Evolutionary conservation across 2,329 filamentous ascomycete genomes (phyloP), one percentile per base, ranked within the genome.

Genomic region (Clarireedia sp.): DNA sequence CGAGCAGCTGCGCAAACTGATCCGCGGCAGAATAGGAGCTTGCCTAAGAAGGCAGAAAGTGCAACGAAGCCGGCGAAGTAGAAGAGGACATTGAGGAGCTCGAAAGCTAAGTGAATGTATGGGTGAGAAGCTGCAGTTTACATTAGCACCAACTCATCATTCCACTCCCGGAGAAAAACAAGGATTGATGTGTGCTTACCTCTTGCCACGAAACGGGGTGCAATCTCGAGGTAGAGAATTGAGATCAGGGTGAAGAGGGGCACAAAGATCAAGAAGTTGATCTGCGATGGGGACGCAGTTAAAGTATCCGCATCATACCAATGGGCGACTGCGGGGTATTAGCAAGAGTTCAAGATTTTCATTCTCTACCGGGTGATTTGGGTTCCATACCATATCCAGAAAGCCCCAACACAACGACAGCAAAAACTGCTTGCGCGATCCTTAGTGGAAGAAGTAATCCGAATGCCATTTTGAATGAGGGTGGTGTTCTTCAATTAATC

Each of bases 61-160:
- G 78, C 78, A 62, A 82, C 74, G 70, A 83, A 83, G 55, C 80
- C 80, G 19, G 74, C 72, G 66, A 84, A 79, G 70, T 81, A 82
- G 65, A 83, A 77, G 55, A 82, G 59, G 4, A 74, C 70, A 66
- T 82, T 83, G 62, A 73, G 54, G 36, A 71, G 63, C 62, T 83
- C 80, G 57, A 82, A 60, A 24, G 68, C 72, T 36, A 83, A 65
- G 43, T 74, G 71, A 10, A 70, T 73, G 60, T 75, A 77, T 29
- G 78, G 75, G 65, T 80, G 74, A 36, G 75, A 74, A 40, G 71
- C 72, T 75, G 52, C 12, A 12, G 0, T 14, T 4, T 21, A 14
- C 12, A 16, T 55, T 50, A 55, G 46, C 26, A 48, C 23, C 9
- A 4, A 19, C 12, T 21, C 4, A 9, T 51, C 29, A 26, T 48